Percentiles rank a stretch among this genome's conserved stretches.
Conservation (phyloP, 352 stramenopile genomes). For the Thraustotheca clavata region DNA sequence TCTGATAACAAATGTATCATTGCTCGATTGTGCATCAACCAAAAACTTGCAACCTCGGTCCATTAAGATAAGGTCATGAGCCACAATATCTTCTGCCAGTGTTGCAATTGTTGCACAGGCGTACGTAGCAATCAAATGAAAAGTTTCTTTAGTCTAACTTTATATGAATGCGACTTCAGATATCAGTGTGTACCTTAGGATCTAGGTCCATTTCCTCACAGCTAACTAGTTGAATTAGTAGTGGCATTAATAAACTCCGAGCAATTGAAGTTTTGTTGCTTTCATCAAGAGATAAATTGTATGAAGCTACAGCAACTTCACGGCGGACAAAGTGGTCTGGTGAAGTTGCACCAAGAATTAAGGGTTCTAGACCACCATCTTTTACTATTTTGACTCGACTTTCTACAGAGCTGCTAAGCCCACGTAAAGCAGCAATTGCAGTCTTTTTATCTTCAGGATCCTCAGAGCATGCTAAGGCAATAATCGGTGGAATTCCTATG, state of each 20-base stretch:
- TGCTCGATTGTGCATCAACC: conserved; percentile 40
- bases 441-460: conserved; percentile 82
- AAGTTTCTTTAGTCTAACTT: neutral
- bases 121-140: conserved; percentile 42
- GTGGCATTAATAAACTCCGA: conserved; percentile 58
- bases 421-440: conserved; percentile 87
- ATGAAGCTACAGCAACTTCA: conserved; percentile 85
- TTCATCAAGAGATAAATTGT: conserved; percentile 91
- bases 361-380: conserved; percentile 83
- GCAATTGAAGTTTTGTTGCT: conserved; percentile 92
- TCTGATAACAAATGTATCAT: conserved; percentile 29
- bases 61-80: conserved; percentile 72
- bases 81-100: conserved; percentile 87
- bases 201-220: conserved; percentile 51
- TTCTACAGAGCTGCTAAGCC: conserved; percentile 75
- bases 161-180: neutral
- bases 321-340: conserved; percentile 64
- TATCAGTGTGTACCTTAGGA: conserved; percentile 25
- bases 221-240: conserved; percentile 82
- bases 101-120: conserved; percentile 85
- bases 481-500: conserved; percentile 91
- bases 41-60: conserved; percentile 75
- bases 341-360: conserved; percentile 76
- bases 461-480: conserved; percentile 90
- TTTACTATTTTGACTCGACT: conserved; percentile 82